Conservation (phyloP, 495 filamentous ascomycete genomes). For the Lasiosphaeria miniovina region DNA sequence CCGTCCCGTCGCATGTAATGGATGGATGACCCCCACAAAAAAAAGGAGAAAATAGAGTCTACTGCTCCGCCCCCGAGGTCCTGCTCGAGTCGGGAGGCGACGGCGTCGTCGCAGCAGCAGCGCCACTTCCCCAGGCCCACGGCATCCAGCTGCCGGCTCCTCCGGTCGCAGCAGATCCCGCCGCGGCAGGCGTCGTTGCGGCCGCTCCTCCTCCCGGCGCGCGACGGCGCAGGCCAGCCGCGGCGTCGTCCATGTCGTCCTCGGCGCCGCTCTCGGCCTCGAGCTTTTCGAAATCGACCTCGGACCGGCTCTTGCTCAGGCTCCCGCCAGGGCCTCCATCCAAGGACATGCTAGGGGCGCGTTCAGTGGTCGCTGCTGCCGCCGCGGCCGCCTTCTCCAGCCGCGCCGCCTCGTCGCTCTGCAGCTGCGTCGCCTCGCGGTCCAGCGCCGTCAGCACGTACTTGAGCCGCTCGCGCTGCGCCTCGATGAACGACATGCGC, state of each 20-base stretch:
- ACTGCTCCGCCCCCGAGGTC: conserved; percentile 33
- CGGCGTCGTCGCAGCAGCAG: background rate
- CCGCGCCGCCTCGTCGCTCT: conserved; percentile 32
- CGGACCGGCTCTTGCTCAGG: conserved; percentile 68
- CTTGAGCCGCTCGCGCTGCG: conserved; percentile 70
- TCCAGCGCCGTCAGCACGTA: conserved; percentile 71
- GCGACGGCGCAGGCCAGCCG: conserved; percentile 3
- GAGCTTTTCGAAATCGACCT: conserved; percentile 80
- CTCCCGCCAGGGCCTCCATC: conserved; percentile 45
- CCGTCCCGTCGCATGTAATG: too few relatives aligned
- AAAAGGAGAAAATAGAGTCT: background rate
- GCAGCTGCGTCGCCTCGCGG: conserved; percentile 57
- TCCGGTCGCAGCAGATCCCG: conserved; percentile 12
- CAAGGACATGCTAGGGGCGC: conserved; percentile 8
- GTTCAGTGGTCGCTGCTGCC: background rate
- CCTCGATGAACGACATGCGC: conserved; percentile 64
- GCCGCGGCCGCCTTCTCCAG: conserved; percentile 6
- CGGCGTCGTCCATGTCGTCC: conserved; percentile 36
- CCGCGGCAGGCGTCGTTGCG: too few relatives aligned
- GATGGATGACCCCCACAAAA: too few relatives aligned
- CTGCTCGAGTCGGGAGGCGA: conserved; percentile 13
- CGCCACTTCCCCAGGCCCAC: conserved; percentile 51
- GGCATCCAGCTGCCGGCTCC: conserved; percentile 54
- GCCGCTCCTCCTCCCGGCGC: background rate
- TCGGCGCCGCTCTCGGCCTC: conserved; percentile 64